A percentile compares a stretch with the other conserved stretches of the same genome.
Conservation (phyloP, 768 basidiomycete genomes). For the Punctularia strigosozonata region DNA sequence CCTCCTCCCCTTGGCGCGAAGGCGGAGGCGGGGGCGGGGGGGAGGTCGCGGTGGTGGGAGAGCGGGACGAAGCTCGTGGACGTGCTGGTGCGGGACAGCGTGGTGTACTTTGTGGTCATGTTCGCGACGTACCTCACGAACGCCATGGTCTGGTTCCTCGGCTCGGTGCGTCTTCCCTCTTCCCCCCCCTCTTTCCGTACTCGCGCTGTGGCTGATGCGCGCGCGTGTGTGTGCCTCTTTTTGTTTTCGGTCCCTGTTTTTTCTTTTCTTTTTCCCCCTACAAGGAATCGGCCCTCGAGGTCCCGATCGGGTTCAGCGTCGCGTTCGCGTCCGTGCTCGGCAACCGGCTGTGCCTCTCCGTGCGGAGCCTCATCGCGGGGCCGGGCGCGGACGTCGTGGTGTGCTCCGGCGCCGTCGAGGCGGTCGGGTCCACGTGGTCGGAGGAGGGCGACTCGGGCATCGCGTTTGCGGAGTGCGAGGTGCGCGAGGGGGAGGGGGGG, state of each 20-base stretch:
- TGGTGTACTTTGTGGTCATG: constrained; percentile 45
- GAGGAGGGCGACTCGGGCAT: not conserved
- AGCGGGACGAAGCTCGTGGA: constrained; percentile 32
- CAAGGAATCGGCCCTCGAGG: constrained; percentile 31
- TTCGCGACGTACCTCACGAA: constrained; percentile 44
- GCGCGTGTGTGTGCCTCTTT: constrained; percentile 20
- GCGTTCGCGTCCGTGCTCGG: constrained; percentile 47
- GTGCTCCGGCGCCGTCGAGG: not conserved
- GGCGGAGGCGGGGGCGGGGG: not conserved
- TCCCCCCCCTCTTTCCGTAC: not conserved
- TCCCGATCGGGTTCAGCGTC: constrained; percentile 45
- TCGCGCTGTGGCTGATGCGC: constrained; percentile 26
- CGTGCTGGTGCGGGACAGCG: constrained; percentile 43
- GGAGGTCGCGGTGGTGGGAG: constrained; percentile 19
- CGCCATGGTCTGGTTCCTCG: constrained; percentile 15
- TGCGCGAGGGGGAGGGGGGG: not conserved
- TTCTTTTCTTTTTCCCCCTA: not conserved
- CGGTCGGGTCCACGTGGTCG: not conserved
- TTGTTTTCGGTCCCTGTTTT: not conserved
- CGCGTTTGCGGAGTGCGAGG: not conserved
- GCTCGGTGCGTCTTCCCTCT: constrained; percentile 10
- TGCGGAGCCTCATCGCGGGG: constrained; percentile 18
- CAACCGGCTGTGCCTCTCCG: constrained; percentile 46
- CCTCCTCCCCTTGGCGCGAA: too few species aligned
- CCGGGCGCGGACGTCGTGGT: not conserved